Base-by-base conservation (phyloP, 129 eudicot genomes). In the Helichrysum umbraculigerum region DNA sequence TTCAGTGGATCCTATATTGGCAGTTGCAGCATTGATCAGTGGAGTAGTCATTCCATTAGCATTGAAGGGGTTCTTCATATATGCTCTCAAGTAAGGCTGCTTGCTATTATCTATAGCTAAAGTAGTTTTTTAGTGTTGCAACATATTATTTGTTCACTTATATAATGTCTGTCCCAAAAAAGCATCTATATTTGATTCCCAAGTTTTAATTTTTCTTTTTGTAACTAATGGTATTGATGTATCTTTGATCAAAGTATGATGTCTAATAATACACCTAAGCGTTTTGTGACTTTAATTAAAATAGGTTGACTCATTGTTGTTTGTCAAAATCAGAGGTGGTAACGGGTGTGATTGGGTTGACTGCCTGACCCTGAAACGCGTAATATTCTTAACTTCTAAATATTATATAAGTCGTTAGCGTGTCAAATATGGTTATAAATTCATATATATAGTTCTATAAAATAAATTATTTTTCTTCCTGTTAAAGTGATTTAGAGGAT, bases 1-100 rank as follows among this genome's bases (percentile, higher is more conserved):
- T 78, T 87, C 99, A 0, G 81, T 83, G 73, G 97, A 95, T 80
- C 94, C 97, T 76, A 67, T 95, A 65, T 81, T 89, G 84, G 90
- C 89, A 77, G 87, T 83, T 4, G 83, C 50, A 35, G 97, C 97
- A 62, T 86, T 85, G 79, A 37, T 85, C 10, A 79, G 81, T 80
- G 90, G 94, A 71, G 68, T 91, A 35, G 16, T 87, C 39, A 37
- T 82, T 57, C 85, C 96, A 33, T 79, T 79, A n/a, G 37, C 70
- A 54, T 70, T 83, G 76, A 85, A 83, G 81, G 66, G 81, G 79
- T 60, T 79, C 21, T 11, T 86, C 66, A 76, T 61, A 32, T 83
- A 81, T 65, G 77, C 79, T 9, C 77, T 72, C 83, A 84, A 76
- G 98, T 92, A 79, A 81, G 87, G 72, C 41, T 66, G 28, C 56